These are phyloP conservation scores for Diacronema lutheri DNA, from an alignment of 78 protist genomes.

Conservation along the genomic window DNA sequence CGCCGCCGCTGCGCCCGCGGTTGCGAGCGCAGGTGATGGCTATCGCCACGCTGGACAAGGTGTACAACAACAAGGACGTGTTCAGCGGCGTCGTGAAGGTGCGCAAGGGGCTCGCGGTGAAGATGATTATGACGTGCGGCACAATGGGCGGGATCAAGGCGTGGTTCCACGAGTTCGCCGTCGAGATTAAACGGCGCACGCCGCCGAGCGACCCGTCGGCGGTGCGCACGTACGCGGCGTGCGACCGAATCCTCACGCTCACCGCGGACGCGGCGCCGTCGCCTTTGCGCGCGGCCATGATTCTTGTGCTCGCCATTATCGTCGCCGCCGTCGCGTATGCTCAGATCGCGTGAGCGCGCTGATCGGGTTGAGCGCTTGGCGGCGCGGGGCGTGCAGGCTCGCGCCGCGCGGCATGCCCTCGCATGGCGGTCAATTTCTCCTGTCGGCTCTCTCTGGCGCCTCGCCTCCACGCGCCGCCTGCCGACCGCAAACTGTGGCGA, in stretches of 20 bases:
- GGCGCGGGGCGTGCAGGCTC: no score
- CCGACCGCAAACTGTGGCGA: no score
- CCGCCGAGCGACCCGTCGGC: slow-evolving; percentile 3
- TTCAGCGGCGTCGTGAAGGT: slow-evolving; percentile 78
- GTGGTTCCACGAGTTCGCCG: not conserved
- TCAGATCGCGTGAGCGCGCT: no score
- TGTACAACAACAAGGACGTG: slow-evolving; percentile 79
- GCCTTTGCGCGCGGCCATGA: no score
- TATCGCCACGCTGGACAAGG: slow-evolving; percentile 78
- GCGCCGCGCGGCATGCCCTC: no score
- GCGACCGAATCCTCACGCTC: not conserved
- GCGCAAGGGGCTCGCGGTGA: slow-evolving; percentile 66
- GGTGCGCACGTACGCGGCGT: not conserved
- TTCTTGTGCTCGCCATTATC: no score
- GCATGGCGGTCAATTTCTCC: no score
- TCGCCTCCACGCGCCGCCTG: no score
- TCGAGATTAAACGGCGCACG: not conserved
- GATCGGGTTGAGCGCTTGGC: no score
- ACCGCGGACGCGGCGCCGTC: not conserved
- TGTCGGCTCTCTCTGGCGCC: no score
- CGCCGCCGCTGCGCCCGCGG: not conserved
- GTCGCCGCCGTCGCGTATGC: no score
- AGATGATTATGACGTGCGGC: not conserved
- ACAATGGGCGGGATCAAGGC: not conserved
- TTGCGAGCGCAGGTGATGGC: slow-evolving; percentile 78